A percentile compares a stretch with the other conserved stretches of the same genome.
phyloP scores from a whole-genome alignment of 2,329 filamentous ascomycete species.

The Emergomyces africanus region DNA sequence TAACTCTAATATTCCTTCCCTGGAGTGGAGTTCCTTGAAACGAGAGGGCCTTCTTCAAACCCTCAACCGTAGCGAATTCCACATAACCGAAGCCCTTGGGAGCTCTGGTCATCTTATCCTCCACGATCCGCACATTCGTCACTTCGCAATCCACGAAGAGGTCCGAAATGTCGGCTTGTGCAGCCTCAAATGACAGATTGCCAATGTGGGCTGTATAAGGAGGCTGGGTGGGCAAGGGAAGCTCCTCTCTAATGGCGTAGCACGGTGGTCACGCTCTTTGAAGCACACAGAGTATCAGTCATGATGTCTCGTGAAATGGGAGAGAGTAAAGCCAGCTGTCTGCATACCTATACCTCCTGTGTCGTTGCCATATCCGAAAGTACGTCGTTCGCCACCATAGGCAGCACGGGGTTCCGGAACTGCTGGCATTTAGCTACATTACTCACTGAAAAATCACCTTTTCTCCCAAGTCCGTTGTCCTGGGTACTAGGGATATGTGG shows the following conservation, averaged over 20 bases:
- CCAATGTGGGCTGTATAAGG: slow-evolving; percentile 93
- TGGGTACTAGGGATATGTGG: too few species aligned
- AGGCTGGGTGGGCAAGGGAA: slow-evolving; percentile 80
- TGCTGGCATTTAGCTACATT: slow-evolving; percentile 9
- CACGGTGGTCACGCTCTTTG: slow-evolving; percentile 18
- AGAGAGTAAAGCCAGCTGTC: not conserved
- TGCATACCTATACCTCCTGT: slow-evolving; percentile 26
- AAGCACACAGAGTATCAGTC: slow-evolving; percentile 1
- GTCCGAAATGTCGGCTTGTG: slow-evolving; percentile 64
- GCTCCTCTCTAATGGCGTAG: slow-evolving; percentile 46
- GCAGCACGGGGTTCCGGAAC: slow-evolving; percentile 30
- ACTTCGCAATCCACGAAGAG: slow-evolving; percentile 80
- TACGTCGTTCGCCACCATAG: slow-evolving; percentile 39
- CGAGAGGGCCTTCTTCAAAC: slow-evolving; percentile 78
- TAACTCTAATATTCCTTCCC: slow-evolving; percentile 81
- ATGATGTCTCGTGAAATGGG: slow-evolving; percentile 6
- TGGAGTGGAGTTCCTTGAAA: slow-evolving; percentile 74
- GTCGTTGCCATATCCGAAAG: slow-evolving; percentile 29
- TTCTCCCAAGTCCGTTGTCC: not conserved
- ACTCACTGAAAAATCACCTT: not conserved
- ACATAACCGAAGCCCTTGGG: slow-evolving; percentile 98
- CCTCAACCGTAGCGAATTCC: slow-evolving; percentile 78
- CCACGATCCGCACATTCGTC: slow-evolving; percentile 86
- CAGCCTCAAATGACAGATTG: slow-evolving; percentile 93
- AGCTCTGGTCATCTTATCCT: slow-evolving; percentile 85